Conservation (phyloP, 2,329 filamentous ascomycete genomes). For the Ophiostoma piceae region DNA sequence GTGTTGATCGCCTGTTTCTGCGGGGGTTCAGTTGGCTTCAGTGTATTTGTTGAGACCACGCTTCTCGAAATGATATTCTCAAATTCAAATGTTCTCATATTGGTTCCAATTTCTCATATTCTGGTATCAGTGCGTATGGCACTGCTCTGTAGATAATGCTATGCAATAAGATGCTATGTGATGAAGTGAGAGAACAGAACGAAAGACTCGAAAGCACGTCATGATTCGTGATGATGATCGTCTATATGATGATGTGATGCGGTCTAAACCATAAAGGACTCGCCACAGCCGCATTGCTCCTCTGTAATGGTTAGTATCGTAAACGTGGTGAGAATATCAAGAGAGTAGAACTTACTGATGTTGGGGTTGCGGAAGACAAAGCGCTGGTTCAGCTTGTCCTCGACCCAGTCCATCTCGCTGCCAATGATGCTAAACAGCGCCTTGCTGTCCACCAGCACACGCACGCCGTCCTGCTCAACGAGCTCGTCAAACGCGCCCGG, state of each 20-base stretch:
- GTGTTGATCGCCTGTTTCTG: neutral
- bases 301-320: conserved; percentile 48
- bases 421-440: conserved; percentile 97
- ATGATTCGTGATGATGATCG: neutral
- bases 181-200: neutral
- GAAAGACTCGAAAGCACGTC: neutral
- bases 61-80: no score
- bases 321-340: neutral
- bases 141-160: neutral
- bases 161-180: neutral
- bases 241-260: neutral
- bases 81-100: neutral
- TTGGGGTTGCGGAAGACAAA: conserved; percentile 98
- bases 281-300: conserved; percentile 92
- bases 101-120: neutral
- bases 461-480: conserved; percentile 93
- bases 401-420: conserved; percentile 98
- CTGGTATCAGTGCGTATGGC: neutral
- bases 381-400: conserved; percentile 85
- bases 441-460: conserved; percentile 94
- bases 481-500: conserved; percentile 81
- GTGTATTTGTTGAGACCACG: no score
- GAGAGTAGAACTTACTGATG: conserved; percentile 69
- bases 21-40: neutral
- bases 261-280: conserved; percentile 78